phyloP scores from a whole-genome alignment of 805 yeast species.

The Brettanomyces sp. region DNA sequence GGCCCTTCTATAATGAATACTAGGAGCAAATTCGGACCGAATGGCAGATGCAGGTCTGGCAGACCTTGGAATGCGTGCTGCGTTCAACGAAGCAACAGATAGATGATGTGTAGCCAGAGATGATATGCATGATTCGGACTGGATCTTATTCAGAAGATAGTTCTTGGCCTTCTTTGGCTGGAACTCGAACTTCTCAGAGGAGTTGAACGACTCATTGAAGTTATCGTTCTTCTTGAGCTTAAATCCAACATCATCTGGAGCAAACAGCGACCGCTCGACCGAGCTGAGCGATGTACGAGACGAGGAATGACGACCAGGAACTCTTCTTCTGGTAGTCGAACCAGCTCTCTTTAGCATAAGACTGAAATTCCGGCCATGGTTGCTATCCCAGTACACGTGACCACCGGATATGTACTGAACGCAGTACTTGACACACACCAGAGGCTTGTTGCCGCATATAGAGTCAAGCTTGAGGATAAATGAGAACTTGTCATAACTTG shows the following conservation, averaged over 20 bases:
- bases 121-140: background rate
- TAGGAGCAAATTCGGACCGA: background rate
- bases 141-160: conserved; percentile 18
- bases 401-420: conserved; percentile 28
- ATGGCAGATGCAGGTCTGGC: background rate
- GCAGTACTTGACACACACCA: conserved; percentile 29
- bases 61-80: background rate
- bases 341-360: conserved; percentile 24
- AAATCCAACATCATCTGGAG: conserved; percentile 21
- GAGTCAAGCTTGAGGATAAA: conserved; percentile 37
- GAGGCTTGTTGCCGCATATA: conserved; percentile 14
- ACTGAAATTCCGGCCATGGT: conserved; percentile 27
- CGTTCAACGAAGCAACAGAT: too few species aligned
- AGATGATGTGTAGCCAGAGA: background rate
- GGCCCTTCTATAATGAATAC: background rate
- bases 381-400: conserved; percentile 31
- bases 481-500: conserved; percentile 32
- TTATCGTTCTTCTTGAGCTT: conserved; percentile 21
- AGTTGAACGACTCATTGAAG: conserved; percentile 19
- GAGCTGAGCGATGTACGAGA: background rate
- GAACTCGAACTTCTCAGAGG: conserved; percentile 7
- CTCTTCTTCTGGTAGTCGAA: background rate
- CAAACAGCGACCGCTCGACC: conserved; percentile 3
- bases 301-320: background rate
- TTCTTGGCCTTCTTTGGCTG: conserved; percentile 19